These are phyloP conservation scores for Liquidambar formosana DNA, from an alignment of 164 flowering plant species.

Conservation along the genomic window DNA sequence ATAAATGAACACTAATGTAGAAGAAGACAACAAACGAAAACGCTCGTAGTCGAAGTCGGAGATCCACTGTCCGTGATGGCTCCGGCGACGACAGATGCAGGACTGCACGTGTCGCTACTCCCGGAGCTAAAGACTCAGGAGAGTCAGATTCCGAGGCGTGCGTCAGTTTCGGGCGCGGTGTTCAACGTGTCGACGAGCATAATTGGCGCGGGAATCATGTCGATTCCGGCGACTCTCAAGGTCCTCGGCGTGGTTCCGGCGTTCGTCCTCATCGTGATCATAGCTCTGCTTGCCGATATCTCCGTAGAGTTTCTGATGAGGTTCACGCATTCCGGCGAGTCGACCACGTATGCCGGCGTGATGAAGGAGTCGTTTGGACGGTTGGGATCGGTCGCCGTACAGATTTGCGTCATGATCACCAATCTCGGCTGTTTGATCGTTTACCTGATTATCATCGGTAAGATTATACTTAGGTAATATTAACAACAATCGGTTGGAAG, in stretches of 20 bases:
- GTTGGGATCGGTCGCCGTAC: slow-evolving; percentile 62
- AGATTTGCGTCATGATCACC: slow-evolving; percentile 63
- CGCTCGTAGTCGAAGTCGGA: not conserved
- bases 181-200: slow-evolving; percentile 92
- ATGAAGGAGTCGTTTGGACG: slow-evolving; percentile 84
- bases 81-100: slow-evolving; percentile 19
- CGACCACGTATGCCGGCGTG: slow-evolving; percentile 71
- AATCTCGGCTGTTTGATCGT: slow-evolving; percentile 71
- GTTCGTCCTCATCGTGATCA: slow-evolving; percentile 43
- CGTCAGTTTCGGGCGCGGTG: slow-evolving; percentile 71
- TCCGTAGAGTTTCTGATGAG: slow-evolving; percentile 76
- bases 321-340: slow-evolving; percentile 55
- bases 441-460: slow-evolving; percentile 84
- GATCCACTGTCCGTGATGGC: slow-evolving; percentile 17
- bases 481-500: no score
- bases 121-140: slow-evolving; percentile 20
- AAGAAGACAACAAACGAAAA: slow-evolving; percentile 8
- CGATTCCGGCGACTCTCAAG: slow-evolving; percentile 89
- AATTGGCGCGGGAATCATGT: slow-evolving; percentile 97
- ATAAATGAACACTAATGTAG: not conserved
- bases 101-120: slow-evolving; percentile 30
- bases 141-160: slow-evolving; percentile 5
- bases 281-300: slow-evolving; percentile 62
- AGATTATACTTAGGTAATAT: no score
- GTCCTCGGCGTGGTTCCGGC: slow-evolving; percentile 83